A percentile compares a stretch with the other conserved stretches of the same genome.
phyloP scores from a whole-genome alignment of 2,329 filamentous ascomycete genomes.

The Botrytis pseudocinerea region DNA sequence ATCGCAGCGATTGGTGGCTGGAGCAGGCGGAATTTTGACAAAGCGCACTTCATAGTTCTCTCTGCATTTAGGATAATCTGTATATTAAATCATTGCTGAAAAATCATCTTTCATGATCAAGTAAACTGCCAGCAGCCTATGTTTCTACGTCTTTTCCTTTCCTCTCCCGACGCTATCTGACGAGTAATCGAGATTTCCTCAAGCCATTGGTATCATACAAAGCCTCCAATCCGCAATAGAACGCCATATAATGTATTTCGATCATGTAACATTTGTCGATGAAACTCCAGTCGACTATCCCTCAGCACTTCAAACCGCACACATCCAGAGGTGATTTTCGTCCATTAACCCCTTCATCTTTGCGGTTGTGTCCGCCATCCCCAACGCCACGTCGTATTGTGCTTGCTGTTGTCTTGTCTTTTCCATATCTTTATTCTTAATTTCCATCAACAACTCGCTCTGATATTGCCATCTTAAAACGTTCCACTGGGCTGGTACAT shows the following conservation, averaged over 20 bases:
- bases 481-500: slow-evolving; percentile 19
- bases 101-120: neutral
- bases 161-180: neutral
- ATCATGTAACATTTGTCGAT: neutral
- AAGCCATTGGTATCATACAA: neutral
- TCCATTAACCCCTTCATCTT: neutral
- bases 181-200: neutral
- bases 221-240: neutral
- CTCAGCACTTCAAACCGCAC: slow-evolving; percentile 2
- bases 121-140: neutral
- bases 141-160: neutral
- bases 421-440: slow-evolving; percentile 13
- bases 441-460: slow-evolving; percentile 17
- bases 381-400: neutral
- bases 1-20: neutral
- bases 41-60: neutral
- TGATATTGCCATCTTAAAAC: slow-evolving; percentile 22
- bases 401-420: neutral
- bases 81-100: neutral
- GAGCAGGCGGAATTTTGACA: neutral
- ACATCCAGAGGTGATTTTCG: slow-evolving; percentile 16
- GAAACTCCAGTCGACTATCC: neutral
- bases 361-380: neutral
- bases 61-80: neutral
- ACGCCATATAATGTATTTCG: neutral